These are phyloP conservation scores for Oryza coarctata DNA, from an alignment of 176 grass and related monocot species.

Conservation along the genomic window DNA sequence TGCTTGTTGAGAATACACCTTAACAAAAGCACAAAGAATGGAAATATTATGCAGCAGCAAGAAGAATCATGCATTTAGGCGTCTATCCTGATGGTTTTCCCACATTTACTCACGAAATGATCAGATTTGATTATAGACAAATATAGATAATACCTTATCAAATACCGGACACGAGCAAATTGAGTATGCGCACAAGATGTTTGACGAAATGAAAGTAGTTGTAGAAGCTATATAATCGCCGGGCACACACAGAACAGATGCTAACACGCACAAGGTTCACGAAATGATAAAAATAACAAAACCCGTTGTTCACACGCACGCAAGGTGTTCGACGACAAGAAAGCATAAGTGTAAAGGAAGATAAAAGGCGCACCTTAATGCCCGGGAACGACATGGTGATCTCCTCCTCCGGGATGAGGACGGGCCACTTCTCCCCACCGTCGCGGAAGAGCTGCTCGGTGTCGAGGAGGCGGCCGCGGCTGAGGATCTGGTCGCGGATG, in stretches of 20 bases:
- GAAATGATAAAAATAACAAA: background rate
- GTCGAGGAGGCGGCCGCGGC: conserved; percentile 68
- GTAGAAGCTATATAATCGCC: background rate
- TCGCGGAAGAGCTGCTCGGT: conserved; percentile 92
- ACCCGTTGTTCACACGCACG: background rate
- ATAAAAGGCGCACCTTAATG: conserved; percentile 53
- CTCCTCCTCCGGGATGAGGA: conserved; percentile 82
- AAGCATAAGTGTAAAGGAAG: background rate
- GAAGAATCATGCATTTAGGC: no score
- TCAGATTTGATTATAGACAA: background rate
- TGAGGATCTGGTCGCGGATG: conserved; percentile 78
- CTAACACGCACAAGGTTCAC: background rate
- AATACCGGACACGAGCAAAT: background rate
- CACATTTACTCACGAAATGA: no score
- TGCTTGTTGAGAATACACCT: background rate
- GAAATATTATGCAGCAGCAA: no score
- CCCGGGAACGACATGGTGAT: conserved; percentile 70
- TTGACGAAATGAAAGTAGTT: background rate
- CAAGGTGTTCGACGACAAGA: conserved; percentile 41
- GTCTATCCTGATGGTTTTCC: no score
- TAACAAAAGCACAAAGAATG: no score
- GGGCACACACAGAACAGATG: background rate
- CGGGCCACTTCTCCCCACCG: conserved; percentile 77
- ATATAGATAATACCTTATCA: background rate
- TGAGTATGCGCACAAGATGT: background rate